These are phyloP conservation scores for Saxophila tyrrhenica DNA, from an alignment of 495 filamentous ascomycete genomes.

Conservation along the genomic window DNA sequence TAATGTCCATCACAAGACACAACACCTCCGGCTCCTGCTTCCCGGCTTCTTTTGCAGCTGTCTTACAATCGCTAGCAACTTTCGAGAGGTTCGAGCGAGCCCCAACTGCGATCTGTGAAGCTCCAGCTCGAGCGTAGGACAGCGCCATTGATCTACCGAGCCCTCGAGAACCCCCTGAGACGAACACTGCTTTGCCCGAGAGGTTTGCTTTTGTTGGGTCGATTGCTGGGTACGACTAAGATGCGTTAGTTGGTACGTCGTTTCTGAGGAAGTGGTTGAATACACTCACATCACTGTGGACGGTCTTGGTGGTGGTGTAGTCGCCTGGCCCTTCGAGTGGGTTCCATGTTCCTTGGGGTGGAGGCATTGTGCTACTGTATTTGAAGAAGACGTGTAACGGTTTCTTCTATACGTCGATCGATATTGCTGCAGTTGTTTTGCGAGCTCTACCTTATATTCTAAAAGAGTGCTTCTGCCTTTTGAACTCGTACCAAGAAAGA, in stretches of 20 bases:
- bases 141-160: conserved; percentile 22
- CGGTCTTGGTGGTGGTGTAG: neutral
- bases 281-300: conserved; percentile 1
- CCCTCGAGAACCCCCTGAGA: conserved; percentile 25
- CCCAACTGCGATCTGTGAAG: conserved; percentile 24
- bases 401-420: too few relatives aligned
- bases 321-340: conserved; percentile 1
- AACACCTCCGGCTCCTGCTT: conserved; percentile 33
- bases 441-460: too few relatives aligned
- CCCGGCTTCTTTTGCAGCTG: conserved; percentile 30
- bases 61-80: conserved; percentile 28
- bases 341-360: neutral
- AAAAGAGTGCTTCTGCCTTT: too few relatives aligned
- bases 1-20: conserved; percentile 35
- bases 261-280: conserved; percentile 5
- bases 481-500: too few relatives aligned
- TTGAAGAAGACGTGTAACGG: too few relatives aligned
- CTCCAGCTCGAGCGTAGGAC: conserved; percentile 22
- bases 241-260: too few relatives aligned
- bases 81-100: conserved; percentile 35
- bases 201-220: conserved; percentile 19
- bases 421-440: too few relatives aligned
- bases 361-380: conserved; percentile 7
- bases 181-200: conserved; percentile 21
- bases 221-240: conserved; percentile 21